These are phyloP conservation scores for Myxozyma nipponensis DNA, from an alignment of 805 yeast species.

Conservation along the genomic window DNA sequence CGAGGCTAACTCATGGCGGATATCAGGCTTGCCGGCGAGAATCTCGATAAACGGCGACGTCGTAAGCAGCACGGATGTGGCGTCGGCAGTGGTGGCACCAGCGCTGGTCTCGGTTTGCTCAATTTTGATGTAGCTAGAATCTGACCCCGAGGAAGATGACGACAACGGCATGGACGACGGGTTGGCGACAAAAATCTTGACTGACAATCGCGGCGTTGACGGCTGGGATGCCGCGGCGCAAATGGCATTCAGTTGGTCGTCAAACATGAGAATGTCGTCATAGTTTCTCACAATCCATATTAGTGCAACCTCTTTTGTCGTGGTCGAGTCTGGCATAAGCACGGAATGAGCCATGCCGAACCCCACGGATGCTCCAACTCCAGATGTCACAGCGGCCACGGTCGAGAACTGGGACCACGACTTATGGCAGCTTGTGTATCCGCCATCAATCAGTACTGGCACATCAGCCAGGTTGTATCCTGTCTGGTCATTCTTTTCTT, in stretches of 20 bases:
- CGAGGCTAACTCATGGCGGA: slow-evolving; percentile 1
- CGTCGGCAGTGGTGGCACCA: too few relatives aligned
- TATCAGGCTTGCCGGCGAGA: slow-evolving; percentile 9
- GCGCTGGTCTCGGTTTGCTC: not conserved
- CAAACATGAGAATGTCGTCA: not conserved
- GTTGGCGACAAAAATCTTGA: slow-evolving; percentile 7
- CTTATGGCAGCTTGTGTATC: slow-evolving; percentile 46
- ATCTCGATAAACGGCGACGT: not conserved
- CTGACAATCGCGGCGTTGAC: not conserved
- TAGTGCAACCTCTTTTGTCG: not conserved
- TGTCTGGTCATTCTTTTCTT: not conserved
- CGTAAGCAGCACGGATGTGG: not conserved
- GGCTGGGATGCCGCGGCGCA: not conserved
- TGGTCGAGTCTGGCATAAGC: not conserved
- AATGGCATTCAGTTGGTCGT: not conserved
- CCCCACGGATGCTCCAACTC: slow-evolving; percentile 47
- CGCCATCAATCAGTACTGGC: slow-evolving; percentile 45
- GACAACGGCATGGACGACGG: not conserved
- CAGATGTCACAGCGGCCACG: slow-evolving; percentile 42
- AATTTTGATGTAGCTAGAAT: not conserved
- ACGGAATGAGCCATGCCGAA: slow-evolving; percentile 37
- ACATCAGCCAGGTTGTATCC: slow-evolving; percentile 15
- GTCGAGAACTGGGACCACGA: slow-evolving; percentile 44
- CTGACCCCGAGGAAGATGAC: not conserved
- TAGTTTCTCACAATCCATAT: slow-evolving; percentile 7